A percentile compares a stretch with the other conserved stretches of the same genome.
phyloP scores from a whole-genome alignment of 345 rosid species.

The Hibiscus tridactylites region DNA sequence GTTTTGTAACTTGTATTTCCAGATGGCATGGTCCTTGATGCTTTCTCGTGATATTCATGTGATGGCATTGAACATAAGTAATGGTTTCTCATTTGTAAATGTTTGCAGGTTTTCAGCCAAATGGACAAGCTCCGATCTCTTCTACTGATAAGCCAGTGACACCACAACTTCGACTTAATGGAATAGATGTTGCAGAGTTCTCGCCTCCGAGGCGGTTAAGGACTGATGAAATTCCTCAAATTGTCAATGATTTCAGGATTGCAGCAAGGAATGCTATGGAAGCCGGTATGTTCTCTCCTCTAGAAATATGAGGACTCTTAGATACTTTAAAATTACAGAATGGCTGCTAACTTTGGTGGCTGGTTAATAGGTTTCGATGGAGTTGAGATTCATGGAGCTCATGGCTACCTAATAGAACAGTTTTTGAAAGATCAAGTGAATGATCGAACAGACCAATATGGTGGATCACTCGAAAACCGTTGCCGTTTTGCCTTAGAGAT shows the following conservation, averaged over 20 bases:
- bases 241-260: slow-evolving; percentile 55
- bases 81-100: not conserved
- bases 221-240: slow-evolving; percentile 59
- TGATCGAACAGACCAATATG: slow-evolving; percentile 58
- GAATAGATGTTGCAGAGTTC: slow-evolving; percentile 32
- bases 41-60: not conserved
- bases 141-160: slow-evolving; percentile 42
- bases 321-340: not conserved
- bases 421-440: slow-evolving; percentile 67
- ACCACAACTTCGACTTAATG: slow-evolving; percentile 35
- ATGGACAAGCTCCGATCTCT: slow-evolving; percentile 61
- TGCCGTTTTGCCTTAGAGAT: slow-evolving; percentile 57
- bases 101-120: slow-evolving; percentile 47
- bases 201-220: slow-evolving; percentile 49
- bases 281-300: slow-evolving; percentile 39
- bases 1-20: not conserved
- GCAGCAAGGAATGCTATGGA: slow-evolving; percentile 78
- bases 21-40: not conserved
- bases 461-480: slow-evolving; percentile 59
- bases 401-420: slow-evolving; percentile 62
- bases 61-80: not conserved
- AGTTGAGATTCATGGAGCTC: slow-evolving; percentile 72
- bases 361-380: slow-evolving; percentile 58
- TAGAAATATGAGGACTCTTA: not conserved
- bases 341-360: not conserved